Evolutionary conservation across 768 basidiomycete species (phyloP).

Genomic region (Macrolepiota fuliginosa): DNA sequence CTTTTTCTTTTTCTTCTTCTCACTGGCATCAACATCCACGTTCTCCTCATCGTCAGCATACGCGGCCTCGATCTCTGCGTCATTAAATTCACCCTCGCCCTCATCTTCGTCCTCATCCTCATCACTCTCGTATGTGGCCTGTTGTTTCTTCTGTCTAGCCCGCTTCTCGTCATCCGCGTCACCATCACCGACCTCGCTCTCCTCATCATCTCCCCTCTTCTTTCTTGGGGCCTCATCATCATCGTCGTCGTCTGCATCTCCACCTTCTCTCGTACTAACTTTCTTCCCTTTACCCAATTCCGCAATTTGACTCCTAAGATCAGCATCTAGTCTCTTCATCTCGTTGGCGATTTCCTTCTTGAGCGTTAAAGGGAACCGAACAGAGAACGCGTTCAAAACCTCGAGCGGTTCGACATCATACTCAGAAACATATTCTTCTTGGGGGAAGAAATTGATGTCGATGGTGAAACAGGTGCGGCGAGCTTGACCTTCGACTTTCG

Average conservation of each 20-base stretch:
- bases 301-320: constrained; percentile 73
- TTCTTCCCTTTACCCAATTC: constrained; percentile 83
- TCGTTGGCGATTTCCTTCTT: constrained; percentile 86
- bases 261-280: constrained; percentile 40
- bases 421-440: constrained; percentile 78
- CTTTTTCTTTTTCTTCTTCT: constrained; percentile 21
- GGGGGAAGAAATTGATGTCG: constrained; percentile 81
- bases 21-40: constrained; percentile 23
- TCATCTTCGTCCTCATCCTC: constrained; percentile 56
- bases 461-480: constrained; percentile 81
- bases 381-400: constrained; percentile 68
- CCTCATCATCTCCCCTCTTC: constrained; percentile 55
- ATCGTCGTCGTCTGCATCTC: constrained; percentile 55
- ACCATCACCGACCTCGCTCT: constrained; percentile 76
- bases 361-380: constrained; percentile 74
- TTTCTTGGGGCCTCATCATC: constrained; percentile 35
- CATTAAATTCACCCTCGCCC: constrained; percentile 42
- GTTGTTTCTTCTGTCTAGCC: constrained; percentile 66
- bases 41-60: constrained; percentile 52
- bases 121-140: constrained; percentile 75
- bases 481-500: constrained; percentile 62
- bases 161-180: constrained; percentile 82
- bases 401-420: constrained; percentile 74
- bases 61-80: constrained; percentile 63
- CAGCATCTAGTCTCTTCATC: constrained; percentile 80